Conservation (phyloP, 2,329 filamentous ascomycete genomes). For the Aspergillus unguis region DNA sequence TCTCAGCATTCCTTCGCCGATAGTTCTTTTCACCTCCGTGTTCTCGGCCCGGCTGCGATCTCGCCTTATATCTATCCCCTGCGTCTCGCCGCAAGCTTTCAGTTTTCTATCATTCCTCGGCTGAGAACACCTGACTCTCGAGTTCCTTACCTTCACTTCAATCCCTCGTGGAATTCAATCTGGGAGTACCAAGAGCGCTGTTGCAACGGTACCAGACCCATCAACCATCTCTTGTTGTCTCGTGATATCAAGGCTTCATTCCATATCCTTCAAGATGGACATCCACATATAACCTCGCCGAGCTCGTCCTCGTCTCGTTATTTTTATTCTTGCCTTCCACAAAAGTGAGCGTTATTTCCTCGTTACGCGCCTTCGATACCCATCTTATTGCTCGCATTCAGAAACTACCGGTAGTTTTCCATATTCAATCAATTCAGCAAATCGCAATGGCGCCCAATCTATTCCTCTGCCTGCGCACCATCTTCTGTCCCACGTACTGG, state of each 20-base stretch:
- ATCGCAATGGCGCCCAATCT: conserved; percentile 50
- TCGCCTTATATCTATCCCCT: conserved; percentile 4
- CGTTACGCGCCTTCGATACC: conserved; percentile 8
- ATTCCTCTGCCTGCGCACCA: conserved; percentile 48
- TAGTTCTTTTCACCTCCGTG: conserved; percentile 6
- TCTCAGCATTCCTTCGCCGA: conserved; percentile 2
- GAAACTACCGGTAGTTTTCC: conserved; percentile 2
- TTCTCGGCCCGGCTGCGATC: conserved; percentile 11
- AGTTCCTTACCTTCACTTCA: background rate
- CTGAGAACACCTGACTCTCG: background rate
- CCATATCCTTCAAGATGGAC: conserved; percentile 27
- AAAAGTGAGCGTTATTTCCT: conserved; percentile 26
- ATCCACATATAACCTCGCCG: conserved; percentile 29
- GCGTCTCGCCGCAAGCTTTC: conserved; percentile 7
- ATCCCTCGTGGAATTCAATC: conserved; percentile 3
- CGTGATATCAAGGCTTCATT: conserved; percentile 20
- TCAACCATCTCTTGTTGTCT: conserved; percentile 11
- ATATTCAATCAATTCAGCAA: conserved; percentile 2
- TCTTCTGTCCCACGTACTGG: conserved; percentile 51
- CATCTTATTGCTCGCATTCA: conserved; percentile 3
- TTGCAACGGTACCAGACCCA: conserved; percentile 8
- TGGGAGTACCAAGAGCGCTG: conserved; percentile 8
- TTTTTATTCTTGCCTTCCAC: conserved; percentile 7
- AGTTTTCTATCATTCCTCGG: conserved; percentile 3
- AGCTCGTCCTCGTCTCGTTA: conserved; percentile 13